Base-by-base conservation (phyloP, 805 yeast genomes). In the Saccharomycodes ludwigii region DNA sequence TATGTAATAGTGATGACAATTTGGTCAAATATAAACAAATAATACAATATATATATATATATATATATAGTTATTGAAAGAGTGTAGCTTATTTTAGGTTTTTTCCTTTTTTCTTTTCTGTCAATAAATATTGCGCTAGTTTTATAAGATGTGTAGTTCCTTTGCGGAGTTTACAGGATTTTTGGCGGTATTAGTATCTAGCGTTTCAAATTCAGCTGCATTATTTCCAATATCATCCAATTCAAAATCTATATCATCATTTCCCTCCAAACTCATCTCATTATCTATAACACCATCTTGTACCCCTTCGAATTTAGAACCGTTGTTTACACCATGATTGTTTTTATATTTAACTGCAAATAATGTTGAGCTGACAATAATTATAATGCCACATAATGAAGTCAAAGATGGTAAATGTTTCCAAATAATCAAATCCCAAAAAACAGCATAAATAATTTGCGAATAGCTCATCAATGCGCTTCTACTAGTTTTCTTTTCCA, bases 401-500 rank as follows among this genome's bases (percentile, higher is more conserved):
- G 80, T 63, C 19, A 71, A 38, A 14, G 73, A 75, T 1, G 95
- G 95, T 15, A 73, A 51, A 48, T 77, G 84, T 38, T 71, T 65
- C 76, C 83, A 86, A 18, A 84, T 57, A 1, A 72, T 27, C 21
- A 71, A 58, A 48, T 85, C 95, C 72, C 86, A 76, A 20, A 79
- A 36, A 12, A 83, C 58, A 0, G 95, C 88, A 56, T 77, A 83
- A 2, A 85, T 58, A 64, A 85, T 66, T 46, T 76, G 82, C 2
- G 85, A 66, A 50, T 86, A 86, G 2, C 69, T 58, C 72, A 83
- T 75, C 38, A 81, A 65, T 9, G 86, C 65, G 0, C 85, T 82
- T 35, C 80, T 66, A 4, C 84, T 73, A 0, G 95, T 93, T 37
- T 64, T 66, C 32, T 62, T 60, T 40, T 81, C 94, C 33, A 82